Conservation (phyloP, 1,284 basidiomycete genomes). For the Apiotrichum porosum region DNA sequence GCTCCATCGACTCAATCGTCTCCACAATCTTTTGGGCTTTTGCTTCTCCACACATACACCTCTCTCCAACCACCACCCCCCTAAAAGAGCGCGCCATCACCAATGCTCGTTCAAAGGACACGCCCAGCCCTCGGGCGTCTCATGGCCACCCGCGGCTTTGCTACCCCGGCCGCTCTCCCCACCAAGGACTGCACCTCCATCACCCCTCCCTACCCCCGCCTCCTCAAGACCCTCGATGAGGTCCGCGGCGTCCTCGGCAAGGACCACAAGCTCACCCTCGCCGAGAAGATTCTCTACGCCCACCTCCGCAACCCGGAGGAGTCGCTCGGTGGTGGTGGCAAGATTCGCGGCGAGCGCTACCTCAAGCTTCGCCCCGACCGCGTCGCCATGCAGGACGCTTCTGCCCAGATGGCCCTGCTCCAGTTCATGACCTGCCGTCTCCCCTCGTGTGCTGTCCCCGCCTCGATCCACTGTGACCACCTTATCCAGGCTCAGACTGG, state of each 20-base stretch:
- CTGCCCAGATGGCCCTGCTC: constrained; percentile 87
- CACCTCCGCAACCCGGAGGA: constrained; percentile 77
- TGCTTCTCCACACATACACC: background rate
- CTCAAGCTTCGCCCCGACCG: constrained; percentile 86
- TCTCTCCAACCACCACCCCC: background rate
- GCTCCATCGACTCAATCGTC: background rate
- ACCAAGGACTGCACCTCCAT: constrained; percentile 58
- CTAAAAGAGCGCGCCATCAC: no score
- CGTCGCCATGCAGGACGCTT: constrained; percentile 99
- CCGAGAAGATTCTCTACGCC: constrained; percentile 97
- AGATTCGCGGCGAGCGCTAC: constrained; percentile 80
- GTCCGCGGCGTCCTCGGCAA: constrained; percentile 68
- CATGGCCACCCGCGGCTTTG: constrained; percentile 30
- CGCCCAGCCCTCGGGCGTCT: constrained; percentile 11
- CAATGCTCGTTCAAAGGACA: constrained; percentile 15
- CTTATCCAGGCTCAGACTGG: constrained; percentile 71
- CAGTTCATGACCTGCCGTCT: constrained; percentile 99
- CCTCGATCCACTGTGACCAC: constrained; percentile 94
- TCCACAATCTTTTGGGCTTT: background rate
- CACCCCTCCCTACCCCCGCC: constrained; percentile 77
- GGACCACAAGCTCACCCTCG: constrained; percentile 64
- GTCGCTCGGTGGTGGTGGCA: constrained; percentile 61
- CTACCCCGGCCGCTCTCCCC: constrained; percentile 41
- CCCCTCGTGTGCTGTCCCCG: constrained; percentile 74
- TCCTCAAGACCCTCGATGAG: constrained; percentile 68